Percentiles rank a stretch among this genome's conserved stretches.
Conservation (phyloP, 331 rosid genomes). For the Malus hybrid region DNA sequence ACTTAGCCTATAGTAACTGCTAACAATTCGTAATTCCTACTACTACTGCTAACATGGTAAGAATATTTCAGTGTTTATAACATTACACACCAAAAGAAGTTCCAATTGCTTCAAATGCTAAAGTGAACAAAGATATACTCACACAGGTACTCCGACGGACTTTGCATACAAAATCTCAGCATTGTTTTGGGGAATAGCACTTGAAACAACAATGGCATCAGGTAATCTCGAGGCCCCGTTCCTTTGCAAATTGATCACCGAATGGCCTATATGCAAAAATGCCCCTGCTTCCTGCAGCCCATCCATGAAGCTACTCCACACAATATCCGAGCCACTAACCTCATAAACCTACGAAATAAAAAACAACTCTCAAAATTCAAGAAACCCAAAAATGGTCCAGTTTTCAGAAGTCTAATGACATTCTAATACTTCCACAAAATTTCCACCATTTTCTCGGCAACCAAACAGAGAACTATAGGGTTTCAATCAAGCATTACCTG, state of each 20-base stretch:
- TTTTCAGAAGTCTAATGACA: not conserved
- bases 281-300: conserved; percentile 22
- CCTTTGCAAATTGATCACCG: conserved; percentile 10
- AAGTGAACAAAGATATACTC: not conserved
- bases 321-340: conserved; percentile 29
- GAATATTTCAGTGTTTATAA: not conserved
- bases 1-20: not conserved
- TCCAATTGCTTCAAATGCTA: not conserved
- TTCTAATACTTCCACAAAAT: too few relatives aligned
- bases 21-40: not conserved
- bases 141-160: conserved; percentile 29
- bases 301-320: conserved; percentile 25
- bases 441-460: not conserved
- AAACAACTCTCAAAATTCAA: not conserved
- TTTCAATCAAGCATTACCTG: not conserved
- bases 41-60: too few relatives aligned
- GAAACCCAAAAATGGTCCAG: not conserved
- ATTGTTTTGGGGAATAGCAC: conserved; percentile 26
- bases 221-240: conserved; percentile 5
- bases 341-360: conserved; percentile 16
- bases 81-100: not conserved
- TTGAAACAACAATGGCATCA: conserved; percentile 16
- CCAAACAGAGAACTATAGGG: not conserved
- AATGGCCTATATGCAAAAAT: conserved; percentile 16
- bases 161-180: conserved; percentile 21